These are phyloP conservation scores for Penicillium pulvis DNA, from an alignment of 495 filamentous ascomycete genomes.

Conservation along the genomic window DNA sequence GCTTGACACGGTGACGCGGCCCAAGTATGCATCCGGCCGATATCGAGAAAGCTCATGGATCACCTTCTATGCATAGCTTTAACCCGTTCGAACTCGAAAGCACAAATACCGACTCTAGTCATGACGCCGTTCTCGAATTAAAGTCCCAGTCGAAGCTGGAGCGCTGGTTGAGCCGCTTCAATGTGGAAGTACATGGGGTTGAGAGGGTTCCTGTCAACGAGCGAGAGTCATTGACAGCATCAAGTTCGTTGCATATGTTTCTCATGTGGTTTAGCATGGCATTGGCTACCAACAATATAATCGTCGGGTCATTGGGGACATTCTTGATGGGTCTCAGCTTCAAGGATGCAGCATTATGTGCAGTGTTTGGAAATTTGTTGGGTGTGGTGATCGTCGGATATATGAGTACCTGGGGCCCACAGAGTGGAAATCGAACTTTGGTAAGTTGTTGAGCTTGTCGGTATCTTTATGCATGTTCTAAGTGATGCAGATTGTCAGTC, in stretches of 20 bases:
- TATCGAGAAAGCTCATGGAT: slow-evolving; percentile 26
- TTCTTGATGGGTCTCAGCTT: slow-evolving; percentile 65
- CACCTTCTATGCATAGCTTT: slow-evolving; percentile 20
- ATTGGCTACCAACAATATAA: slow-evolving; percentile 70
- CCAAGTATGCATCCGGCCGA: slow-evolving; percentile 22
- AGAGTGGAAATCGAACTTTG: slow-evolving; percentile 71
- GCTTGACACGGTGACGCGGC: background rate
- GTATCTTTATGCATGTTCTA: background rate
- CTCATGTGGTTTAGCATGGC: slow-evolving; percentile 77
- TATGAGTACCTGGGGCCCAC: slow-evolving; percentile 73
- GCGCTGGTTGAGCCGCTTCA: slow-evolving; percentile 40
- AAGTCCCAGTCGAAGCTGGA: slow-evolving; percentile 27
- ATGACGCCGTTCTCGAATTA: slow-evolving; percentile 8
- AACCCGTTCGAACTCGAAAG: slow-evolving; percentile 23
- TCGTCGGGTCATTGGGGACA: slow-evolving; percentile 69
- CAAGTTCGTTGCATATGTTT: slow-evolving; percentile 58
- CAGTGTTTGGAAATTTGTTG: slow-evolving; percentile 61
- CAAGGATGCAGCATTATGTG: slow-evolving; percentile 64
- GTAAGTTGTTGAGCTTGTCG: slow-evolving; percentile 28
- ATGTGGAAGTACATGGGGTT: slow-evolving; percentile 69
- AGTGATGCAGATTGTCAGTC: slow-evolving; percentile 58
- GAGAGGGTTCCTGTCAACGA: slow-evolving; percentile 63
- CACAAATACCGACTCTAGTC: slow-evolving; percentile 21
- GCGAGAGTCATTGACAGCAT: slow-evolving; percentile 35
- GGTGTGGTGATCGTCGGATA: slow-evolving; percentile 65